Base-by-base conservation (phyloP, 306 rosid genomes). In the Purshia tridentata region DNA sequence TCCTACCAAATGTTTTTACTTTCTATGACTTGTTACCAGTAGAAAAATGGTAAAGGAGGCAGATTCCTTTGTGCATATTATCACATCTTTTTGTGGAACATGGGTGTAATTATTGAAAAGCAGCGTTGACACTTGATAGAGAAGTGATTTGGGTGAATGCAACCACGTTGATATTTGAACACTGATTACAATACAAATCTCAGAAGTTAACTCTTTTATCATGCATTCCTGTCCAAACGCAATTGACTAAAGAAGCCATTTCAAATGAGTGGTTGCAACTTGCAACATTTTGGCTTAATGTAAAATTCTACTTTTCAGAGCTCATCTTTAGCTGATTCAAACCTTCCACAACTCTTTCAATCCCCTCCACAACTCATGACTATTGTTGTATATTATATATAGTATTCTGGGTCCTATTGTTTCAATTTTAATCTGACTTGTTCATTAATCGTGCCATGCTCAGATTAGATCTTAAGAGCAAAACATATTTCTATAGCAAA, bases 131-230 rank as follows among this genome's bases (percentile, higher is more conserved):
- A 58, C 67, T 39, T 1, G 67, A 61, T 39, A 8, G 39, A 37
- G 6, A 3, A 61, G 67, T 61, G 67, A 61, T 61, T 61, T 61
- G 45, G 67, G 23, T 37, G 66, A 61, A 61, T 39, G 22, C 66
- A 15, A 61, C 20, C 66, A 61, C 37, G 47, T 39, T n/a, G 46
- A 37, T 16, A 50, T 46, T 63, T 23, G 23, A 41, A 41, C 74
- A 54, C 74, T 69, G 64, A 41, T 53, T 70, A 53, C 74, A 19
- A 70, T 13, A 70, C 64, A 40, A 61, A 4, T 39, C 63, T 69
- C 9, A 9, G 35, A 1, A 29, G 35, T 29, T 29, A 29, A 29
- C 35, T 51, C 13, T 19, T 19, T 40, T 12, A 53, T 14, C 52
- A 44, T 42, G 39, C 39, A 19, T 19, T 19, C 5, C n/a, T 65